Evolutionary conservation across 345 rosid genomes (phyloP).

Genomic region (Salix exigua): DNA sequence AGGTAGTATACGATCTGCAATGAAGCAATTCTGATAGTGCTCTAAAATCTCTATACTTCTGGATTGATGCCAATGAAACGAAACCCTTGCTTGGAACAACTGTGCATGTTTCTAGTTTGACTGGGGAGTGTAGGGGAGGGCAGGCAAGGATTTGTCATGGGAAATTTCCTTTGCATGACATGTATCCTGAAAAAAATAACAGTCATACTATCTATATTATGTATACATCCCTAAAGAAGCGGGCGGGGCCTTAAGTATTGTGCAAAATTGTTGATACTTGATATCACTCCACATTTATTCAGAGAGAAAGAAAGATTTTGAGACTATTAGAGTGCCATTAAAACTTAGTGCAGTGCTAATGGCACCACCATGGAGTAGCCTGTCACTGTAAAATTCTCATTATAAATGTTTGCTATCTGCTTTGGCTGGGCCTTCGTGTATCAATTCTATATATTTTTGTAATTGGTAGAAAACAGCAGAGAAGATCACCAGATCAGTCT

Average conservation of each 20-base stretch:
- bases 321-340: background rate
- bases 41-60: background rate
- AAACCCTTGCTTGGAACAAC: background rate
- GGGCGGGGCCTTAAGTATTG: background rate
- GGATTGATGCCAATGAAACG: background rate
- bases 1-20: background rate
- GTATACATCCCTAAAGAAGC: background rate
- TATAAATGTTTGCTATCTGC: background rate
- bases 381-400: background rate
- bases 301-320: background rate
- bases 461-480: background rate
- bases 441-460: background rate
- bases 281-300: background rate
- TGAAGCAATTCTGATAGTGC: background rate
- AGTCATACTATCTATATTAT: background rate
- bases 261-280: background rate
- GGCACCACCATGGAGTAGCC: background rate
- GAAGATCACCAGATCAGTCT: background rate
- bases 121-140: background rate
- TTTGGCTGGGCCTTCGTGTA: background rate
- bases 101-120: background rate
- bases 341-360: background rate
- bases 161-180: background rate
- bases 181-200: background rate
- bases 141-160: background rate